Conservation (phyloP, 306 rosid genomes). For the Begonia peltatifolia region DNA sequence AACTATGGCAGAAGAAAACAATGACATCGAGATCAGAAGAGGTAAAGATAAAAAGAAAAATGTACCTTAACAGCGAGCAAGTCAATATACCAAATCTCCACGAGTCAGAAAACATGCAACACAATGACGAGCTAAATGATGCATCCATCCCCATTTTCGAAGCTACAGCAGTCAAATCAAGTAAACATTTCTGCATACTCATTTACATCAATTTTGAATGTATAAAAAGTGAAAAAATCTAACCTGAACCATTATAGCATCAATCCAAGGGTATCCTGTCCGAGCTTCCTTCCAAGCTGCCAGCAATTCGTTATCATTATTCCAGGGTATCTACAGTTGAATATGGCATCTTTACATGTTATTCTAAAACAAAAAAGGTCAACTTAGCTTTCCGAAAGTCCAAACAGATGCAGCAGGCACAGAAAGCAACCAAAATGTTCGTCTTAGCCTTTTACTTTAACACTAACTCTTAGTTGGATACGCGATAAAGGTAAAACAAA, state of each 20-base stretch:
- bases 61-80: not conserved
- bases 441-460: too few relatives aligned
- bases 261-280: slow-evolving; percentile 98
- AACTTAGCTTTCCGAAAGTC: too few relatives aligned
- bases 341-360: not conserved
- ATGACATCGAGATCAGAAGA: slow-evolving; percentile 8
- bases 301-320: slow-evolving; percentile 50
- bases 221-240: slow-evolving; percentile 7
- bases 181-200: slow-evolving; percentile 2
- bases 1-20: slow-evolving; percentile 30
- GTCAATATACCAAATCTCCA: slow-evolving; percentile 69
- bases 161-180: slow-evolving; percentile 41
- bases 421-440: too few relatives aligned
- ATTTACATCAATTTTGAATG: not conserved
- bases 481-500: too few relatives aligned
- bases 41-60: slow-evolving; percentile 5
- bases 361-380: too few relatives aligned
- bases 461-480: too few relatives aligned
- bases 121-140: slow-evolving; percentile 86
- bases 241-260: slow-evolving; percentile 92
- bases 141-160: slow-evolving; percentile 94
- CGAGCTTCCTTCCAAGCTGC: slow-evolving; percentile 80
- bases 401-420: too few relatives aligned
- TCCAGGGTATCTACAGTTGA: slow-evolving; percentile 70
- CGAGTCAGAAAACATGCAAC: slow-evolving; percentile 92